Evolutionary conservation across 2,329 filamentous ascomycete species (phyloP), one percentile per base, ranked within the genome.

Genomic region (Ampelomyces quisqualis): DNA sequence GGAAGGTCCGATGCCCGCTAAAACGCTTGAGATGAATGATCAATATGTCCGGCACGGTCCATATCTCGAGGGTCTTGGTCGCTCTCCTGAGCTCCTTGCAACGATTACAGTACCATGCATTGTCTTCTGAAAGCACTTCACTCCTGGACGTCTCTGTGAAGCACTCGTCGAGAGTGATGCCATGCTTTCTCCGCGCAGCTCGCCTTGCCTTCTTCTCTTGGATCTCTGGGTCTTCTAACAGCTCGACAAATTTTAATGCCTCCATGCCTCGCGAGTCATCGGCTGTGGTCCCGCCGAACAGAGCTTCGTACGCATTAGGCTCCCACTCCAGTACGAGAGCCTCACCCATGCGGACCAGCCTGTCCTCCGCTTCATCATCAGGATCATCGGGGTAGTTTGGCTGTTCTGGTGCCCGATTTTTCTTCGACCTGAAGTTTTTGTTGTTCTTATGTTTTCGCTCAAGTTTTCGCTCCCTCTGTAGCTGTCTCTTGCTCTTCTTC

Each of bases 21-120:
- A 98, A 98, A 5, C 93, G 83, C 75, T 98, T 98, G 34, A 98
- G 77, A 64, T 98, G 93, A 47, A 96, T 86, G 29, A 97, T 86
- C 11, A 98, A 78, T 47, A 97, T 94, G 66, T 98, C 93, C 1
- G 93, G 93, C 2, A 88, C 85, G 62, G 91, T 96, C 93, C 93
- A 98, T 13, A 98, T 80, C 62, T 97, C 90, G 38, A 98, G 89
- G 60, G 93, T 96, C 75, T 98, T 98, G 71, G 85, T 90, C 14
- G 93, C 93, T 45, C 89, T 84, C 11, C 89, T 83, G 59, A 95
- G 86, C 58, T 95, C 88, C 67, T 97, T 97, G 77, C 93, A 98
- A 20, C 89, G 82, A 41, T 89, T 91, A 63, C 93, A 98, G 65
- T 94, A 97, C 93, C 93, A 98, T 45, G 89, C 91, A 65, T 98